Evolutionary conservation across 2,329 filamentous ascomycete species (phyloP), one percentile per base, ranked within the genome.

Genomic region (Coleophoma cylindrospora): DNA sequence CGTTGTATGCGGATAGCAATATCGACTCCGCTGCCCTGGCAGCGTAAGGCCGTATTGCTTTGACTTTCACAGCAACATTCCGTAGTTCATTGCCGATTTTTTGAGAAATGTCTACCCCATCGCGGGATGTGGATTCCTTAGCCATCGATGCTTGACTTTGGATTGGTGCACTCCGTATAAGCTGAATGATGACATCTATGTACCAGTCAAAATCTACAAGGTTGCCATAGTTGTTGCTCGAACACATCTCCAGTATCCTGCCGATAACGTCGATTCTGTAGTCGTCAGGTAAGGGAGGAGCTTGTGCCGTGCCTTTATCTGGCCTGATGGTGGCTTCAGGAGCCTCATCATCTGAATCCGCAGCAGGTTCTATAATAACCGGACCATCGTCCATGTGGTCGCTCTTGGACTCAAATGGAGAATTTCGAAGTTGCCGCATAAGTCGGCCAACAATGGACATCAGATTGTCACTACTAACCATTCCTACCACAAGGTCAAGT

Each of bases 121-220:
- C 47, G n/a, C 47, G 53, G 6, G 32, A 36, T 7, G 51, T 51
- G 3, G 45, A 43, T 11, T 57, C 50, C 2, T 55, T 40, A 12
- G 47, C 40, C 21, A 61, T 59, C 12, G 61, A 59, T 13, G 62
- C 55, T 10, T 64, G 55, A 37, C 72, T 70, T 43, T 76, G 70
- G n/a, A 72, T 59, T 0, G 73, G 87, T 17, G 85, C 74, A 70
- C 89, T 77, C 64, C 86, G 83, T 38, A 96, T 83, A 13, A 99
- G 78, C 64, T 96, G 90, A 5, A 89, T 86, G 32, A 99, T 73
- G 27, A 96, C 82, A 57, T 94, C 89, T 57, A 97, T 87, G 66
- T 97, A 97, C 94, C 94, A 99, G 58, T 96, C 92, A 66, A 99
- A 99, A 65, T 99, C 92, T 47, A 79, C 73, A 44, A 99, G 76